These are phyloP conservation scores for Aspergillus sp. DNA, from an alignment of 2,329 filamentous ascomycete species.

Conservation along the genomic window DNA sequence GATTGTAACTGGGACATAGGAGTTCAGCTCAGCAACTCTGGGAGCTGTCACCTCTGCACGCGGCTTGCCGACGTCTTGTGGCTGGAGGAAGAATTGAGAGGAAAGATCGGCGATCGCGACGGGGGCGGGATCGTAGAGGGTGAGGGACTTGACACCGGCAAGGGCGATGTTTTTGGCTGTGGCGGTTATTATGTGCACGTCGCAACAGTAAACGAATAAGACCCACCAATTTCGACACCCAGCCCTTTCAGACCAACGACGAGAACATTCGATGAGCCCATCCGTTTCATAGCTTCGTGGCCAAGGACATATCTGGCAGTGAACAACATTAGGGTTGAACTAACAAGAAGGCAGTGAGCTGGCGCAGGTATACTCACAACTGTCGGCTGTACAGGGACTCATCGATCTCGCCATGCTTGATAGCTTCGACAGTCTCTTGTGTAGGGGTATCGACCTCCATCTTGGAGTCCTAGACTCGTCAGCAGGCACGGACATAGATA, in stretches of 20 bases:
- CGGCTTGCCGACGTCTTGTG: slow-evolving; percentile 87
- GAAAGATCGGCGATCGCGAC: slow-evolving; percentile 87
- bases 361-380: slow-evolving; percentile 46
- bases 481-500: neutral
- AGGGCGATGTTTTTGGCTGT: slow-evolving; percentile 97
- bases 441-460: slow-evolving; percentile 67
- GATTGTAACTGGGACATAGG: slow-evolving; percentile 88
- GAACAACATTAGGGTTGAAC: slow-evolving; percentile 3
- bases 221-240: slow-evolving; percentile 80
- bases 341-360: slow-evolving; percentile 6
- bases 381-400: slow-evolving; percentile 71
- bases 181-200: slow-evolving; percentile 13
- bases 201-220: slow-evolving; percentile 21
- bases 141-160: slow-evolving; percentile 96
- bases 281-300: slow-evolving; percentile 93
- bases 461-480: slow-evolving; percentile 51
- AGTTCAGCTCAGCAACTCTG: slow-evolving; percentile 90
- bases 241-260: slow-evolving; percentile 90
- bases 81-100: slow-evolving; percentile 93
- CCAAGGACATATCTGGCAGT: slow-evolving; percentile 66
- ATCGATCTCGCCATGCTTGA: slow-evolving; percentile 69
- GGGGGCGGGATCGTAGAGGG: slow-evolving; percentile 86
- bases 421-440: slow-evolving; percentile 61
- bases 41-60: slow-evolving; percentile 86
- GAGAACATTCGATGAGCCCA: slow-evolving; percentile 94